These are phyloP conservation scores for Nigrospora sphaerica DNA, from an alignment of 2,329 filamentous ascomycete species.

Conservation along the genomic window DNA sequence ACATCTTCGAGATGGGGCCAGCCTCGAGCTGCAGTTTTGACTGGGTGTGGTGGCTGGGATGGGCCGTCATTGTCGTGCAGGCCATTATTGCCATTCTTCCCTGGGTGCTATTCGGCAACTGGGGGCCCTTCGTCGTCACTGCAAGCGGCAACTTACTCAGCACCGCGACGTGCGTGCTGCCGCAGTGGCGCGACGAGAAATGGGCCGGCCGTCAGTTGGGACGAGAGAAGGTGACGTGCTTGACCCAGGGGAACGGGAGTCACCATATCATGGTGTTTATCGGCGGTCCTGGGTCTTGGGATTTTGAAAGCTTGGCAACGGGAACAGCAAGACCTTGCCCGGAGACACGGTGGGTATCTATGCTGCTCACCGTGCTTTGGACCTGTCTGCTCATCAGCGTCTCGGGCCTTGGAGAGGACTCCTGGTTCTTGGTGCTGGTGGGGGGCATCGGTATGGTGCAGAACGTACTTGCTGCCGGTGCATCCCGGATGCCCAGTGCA, in stretches of 20 bases:
- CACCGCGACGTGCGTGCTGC: no score
- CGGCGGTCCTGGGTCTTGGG: constrained; percentile 2
- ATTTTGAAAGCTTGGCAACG: constrained; percentile 6
- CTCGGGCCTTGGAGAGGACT: constrained; percentile 4
- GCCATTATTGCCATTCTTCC: no score
- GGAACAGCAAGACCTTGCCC: neutral
- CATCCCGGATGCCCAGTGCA: constrained; percentile 1
- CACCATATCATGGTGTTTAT: constrained; percentile 7
- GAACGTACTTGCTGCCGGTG: constrained; percentile 7
- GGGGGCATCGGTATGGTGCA: constrained; percentile 9
- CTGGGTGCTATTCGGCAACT: no score
- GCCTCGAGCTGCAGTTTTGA: neutral
- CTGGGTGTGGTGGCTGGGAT: no score
- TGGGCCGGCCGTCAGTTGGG: no score
- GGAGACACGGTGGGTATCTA: constrained; percentile 5
- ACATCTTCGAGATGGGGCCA: constrained; percentile 3
- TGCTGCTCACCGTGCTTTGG: constrained; percentile 6
- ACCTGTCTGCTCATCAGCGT: constrained; percentile 6
- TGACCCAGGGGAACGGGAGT: constrained; percentile 9
- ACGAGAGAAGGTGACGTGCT: constrained; percentile 6
- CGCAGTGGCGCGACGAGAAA: no score
- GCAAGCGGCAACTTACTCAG: no score
- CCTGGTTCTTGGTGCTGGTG: constrained; percentile 7
- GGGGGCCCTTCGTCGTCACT: no score
- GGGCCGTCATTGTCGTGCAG: no score